Percentiles rank a stretch among this genome's conserved stretches.
Conservation (phyloP, 192 early-diverging fungal genomes). For the Backusella sp. region DNA sequence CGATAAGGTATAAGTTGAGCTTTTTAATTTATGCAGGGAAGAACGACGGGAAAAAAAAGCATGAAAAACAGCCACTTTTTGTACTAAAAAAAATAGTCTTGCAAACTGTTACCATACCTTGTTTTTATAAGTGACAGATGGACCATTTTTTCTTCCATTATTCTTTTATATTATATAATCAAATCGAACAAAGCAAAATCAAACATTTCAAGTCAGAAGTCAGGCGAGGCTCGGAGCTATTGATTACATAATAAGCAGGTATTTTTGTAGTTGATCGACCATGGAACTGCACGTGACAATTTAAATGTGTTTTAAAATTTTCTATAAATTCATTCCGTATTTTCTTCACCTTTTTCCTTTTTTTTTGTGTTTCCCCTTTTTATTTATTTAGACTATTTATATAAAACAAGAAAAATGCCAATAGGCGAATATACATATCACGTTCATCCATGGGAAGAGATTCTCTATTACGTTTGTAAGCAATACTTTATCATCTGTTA, state of each 20-base stretch:
- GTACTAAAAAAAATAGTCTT: not conserved
- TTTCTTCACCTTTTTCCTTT: not conserved
- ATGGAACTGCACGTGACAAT: not conserved
- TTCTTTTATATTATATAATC: not conserved
- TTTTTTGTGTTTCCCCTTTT: not conserved
- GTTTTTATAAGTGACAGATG: not conserved
- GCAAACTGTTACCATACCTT: not conserved
- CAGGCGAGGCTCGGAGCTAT: not conserved
- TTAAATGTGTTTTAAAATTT: not conserved
- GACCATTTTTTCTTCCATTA: not conserved
- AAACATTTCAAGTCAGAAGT: not conserved
- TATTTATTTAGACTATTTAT: not conserved
- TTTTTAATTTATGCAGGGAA: not conserved
- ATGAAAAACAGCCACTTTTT: not conserved
- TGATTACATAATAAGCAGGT: not conserved
- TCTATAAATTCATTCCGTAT: not conserved
- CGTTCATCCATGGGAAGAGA: conserved; percentile 24
- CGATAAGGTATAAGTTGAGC: not conserved
- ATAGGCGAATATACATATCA: not conserved
- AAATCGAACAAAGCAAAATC: not conserved
- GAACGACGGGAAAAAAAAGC: not conserved
- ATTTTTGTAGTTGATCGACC: not conserved
- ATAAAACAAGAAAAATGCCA: not conserved
- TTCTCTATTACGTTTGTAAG: conserved; percentile 18
- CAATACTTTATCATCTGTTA: not conserved